Evolutionary conservation across 805 yeast species (phyloP).

Genomic region (Yarrowia alimentaria): DNA sequence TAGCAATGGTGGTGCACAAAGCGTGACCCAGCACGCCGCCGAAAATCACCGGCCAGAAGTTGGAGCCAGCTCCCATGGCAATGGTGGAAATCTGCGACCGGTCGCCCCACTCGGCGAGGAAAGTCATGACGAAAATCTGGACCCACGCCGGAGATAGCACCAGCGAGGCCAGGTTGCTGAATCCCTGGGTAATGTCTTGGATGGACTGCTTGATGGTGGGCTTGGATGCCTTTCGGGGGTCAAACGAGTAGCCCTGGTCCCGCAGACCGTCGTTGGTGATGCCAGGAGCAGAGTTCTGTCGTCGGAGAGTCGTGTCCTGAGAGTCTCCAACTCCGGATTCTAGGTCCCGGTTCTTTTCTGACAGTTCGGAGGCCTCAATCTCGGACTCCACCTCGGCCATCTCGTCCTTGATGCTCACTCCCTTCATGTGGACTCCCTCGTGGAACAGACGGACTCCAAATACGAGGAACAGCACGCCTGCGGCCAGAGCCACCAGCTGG

Average conservation of each 20-base stretch:
- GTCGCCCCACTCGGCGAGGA: slow-evolving; percentile 98
- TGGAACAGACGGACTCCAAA: slow-evolving; percentile 73
- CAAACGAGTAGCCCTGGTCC: slow-evolving; percentile 29
- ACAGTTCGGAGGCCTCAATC: slow-evolving; percentile 61
- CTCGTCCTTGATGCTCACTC: slow-evolving; percentile 89
- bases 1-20: slow-evolving; percentile 85
- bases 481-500: slow-evolving; percentile 73
- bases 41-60: slow-evolving; percentile 80
- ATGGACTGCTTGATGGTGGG: slow-evolving; percentile 18
- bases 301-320: slow-evolving; percentile 26
- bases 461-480: slow-evolving; percentile 74
- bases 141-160: slow-evolving; percentile 86
- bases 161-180: slow-evolving; percentile 57
- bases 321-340: neutral
- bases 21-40: slow-evolving; percentile 93
- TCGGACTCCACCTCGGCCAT: slow-evolving; percentile 97
- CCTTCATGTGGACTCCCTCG: slow-evolving; percentile 80
- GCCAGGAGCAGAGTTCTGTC: slow-evolving; percentile 34
- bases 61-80: slow-evolving; percentile 97
- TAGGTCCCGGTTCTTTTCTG: slow-evolving; percentile 53
- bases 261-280: slow-evolving; percentile 40
- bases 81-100: slow-evolving; percentile 97
- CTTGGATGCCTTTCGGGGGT: slow-evolving; percentile 13
- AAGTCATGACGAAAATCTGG: slow-evolving; percentile 93
- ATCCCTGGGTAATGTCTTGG: slow-evolving; percentile 39